These are phyloP conservation scores for Panicum virgatum DNA, from an alignment of 202 grass and related monocot species.

Conservation along the genomic window DNA sequence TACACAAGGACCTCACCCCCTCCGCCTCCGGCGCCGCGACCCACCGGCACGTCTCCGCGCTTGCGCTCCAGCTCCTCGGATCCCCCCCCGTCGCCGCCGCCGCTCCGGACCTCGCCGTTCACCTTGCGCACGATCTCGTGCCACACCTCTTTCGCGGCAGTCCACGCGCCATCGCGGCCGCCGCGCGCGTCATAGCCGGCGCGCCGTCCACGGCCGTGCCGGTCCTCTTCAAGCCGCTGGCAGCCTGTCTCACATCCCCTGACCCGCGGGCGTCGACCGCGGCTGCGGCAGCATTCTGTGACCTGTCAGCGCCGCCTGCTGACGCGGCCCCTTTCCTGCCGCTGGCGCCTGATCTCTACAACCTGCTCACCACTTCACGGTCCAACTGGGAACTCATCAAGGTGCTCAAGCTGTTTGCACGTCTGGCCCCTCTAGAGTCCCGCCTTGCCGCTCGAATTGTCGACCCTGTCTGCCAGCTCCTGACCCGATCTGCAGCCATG, in stretches of 20 bases:
- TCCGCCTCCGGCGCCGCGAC: conserved; percentile 37
- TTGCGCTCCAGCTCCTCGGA: conserved; percentile 67
- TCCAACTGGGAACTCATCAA: conserved; percentile 97
- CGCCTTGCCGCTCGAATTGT: conserved; percentile 66
- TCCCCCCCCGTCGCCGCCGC: conserved; percentile 53
- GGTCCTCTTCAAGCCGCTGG: conserved; percentile 84
- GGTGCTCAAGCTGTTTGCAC: conserved; percentile 82
- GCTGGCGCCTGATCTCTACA: conserved; percentile 83
- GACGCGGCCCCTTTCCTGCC: conserved; percentile 76
- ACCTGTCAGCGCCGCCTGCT: conserved; percentile 65
- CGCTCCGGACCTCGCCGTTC: conserved; percentile 59
- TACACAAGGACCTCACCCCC: conserved; percentile 82
- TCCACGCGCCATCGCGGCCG: conserved; percentile 57
- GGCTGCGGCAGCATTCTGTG: conserved; percentile 74
- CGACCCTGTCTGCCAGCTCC: conserved; percentile 80
- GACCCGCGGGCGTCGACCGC: conserved; percentile 63
- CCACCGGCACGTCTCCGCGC: conserved; percentile 45
- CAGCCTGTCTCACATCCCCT: conserved; percentile 67
- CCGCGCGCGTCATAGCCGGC: conserved; percentile 58
- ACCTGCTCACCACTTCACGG: conserved; percentile 63
- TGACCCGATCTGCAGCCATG: conserved; percentile 58
- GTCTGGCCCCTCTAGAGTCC: conserved; percentile 71
- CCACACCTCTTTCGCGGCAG: conserved; percentile 58
- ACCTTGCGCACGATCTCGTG: conserved; percentile 75
- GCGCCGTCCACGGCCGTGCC: conserved; percentile 59